These are phyloP conservation scores for Aphanocladium album DNA, from an alignment of 2,329 filamentous ascomycete genomes.

Conservation along the genomic window DNA sequence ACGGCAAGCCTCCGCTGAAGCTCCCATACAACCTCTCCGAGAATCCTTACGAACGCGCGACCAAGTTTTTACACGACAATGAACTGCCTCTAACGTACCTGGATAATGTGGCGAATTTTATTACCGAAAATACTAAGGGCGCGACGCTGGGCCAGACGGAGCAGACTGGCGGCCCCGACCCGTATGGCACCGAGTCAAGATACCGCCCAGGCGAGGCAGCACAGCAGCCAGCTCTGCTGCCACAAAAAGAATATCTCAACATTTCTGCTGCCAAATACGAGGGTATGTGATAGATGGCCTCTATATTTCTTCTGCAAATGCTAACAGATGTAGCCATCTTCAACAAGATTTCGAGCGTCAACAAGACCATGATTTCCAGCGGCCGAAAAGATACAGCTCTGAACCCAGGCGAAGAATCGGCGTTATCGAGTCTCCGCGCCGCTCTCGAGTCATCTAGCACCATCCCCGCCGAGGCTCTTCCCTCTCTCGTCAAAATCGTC, in stretches of 20 bases:
- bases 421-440: slow-evolving; percentile 55
- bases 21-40: slow-evolving; percentile 90
- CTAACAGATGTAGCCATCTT: slow-evolving; percentile 53
- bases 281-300: slow-evolving; percentile 31
- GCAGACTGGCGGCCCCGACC: slow-evolving; percentile 51
- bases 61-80: slow-evolving; percentile 85
- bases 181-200: slow-evolving; percentile 71
- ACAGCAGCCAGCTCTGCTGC: slow-evolving; percentile 56
- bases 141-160: slow-evolving; percentile 67
- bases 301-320: neutral
- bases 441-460: slow-evolving; percentile 57
- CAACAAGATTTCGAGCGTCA: slow-evolving; percentile 72
- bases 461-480: slow-evolving; percentile 47
- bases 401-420: slow-evolving; percentile 64
- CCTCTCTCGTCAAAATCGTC: slow-evolving; percentile 65
- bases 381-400: slow-evolving; percentile 70
- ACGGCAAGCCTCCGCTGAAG: slow-evolving; percentile 87
- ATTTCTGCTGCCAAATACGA: slow-evolving; percentile 70
- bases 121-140: slow-evolving; percentile 82
- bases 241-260: slow-evolving; percentile 72
- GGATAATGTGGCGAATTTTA: slow-evolving; percentile 90
- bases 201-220: slow-evolving; percentile 66
- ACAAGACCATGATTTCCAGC: slow-evolving; percentile 63
- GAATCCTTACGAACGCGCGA: slow-evolving; percentile 87
- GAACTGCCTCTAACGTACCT: slow-evolving; percentile 82